A percentile compares a stretch with the other conserved stretches of the same genome.
Conservation (phyloP, 106 monocot genomes). For the Acanthochlamys bracteata region DNA sequence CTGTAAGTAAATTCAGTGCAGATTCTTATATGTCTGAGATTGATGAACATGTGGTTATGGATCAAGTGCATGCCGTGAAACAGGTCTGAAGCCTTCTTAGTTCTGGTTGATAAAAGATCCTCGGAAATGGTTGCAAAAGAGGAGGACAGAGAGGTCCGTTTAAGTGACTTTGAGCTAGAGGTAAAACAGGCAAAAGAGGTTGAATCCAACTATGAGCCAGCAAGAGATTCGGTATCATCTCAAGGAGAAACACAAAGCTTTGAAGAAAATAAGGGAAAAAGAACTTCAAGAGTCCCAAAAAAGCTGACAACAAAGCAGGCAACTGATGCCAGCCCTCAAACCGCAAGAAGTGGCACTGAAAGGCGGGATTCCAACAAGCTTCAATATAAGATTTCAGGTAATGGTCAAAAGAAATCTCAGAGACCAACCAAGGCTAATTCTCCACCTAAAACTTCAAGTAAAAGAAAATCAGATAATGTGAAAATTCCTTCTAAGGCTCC, state of each 20-base stretch:
- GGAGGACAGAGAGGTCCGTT: slow-evolving; percentile 45
- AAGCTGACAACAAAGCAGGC: slow-evolving; percentile 51
- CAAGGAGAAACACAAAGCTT: slow-evolving; percentile 37
- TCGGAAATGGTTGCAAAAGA: slow-evolving; percentile 69
- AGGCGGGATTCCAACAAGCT: slow-evolving; percentile 40
- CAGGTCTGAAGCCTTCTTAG: slow-evolving; percentile 18
- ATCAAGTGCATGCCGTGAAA: slow-evolving; percentile 16
- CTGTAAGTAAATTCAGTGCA: slow-evolving; percentile 4
- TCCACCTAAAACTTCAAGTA: slow-evolving; percentile 22
- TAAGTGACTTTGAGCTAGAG: slow-evolving; percentile 39
- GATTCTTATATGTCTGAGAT: slow-evolving; percentile 2
- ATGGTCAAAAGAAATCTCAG: slow-evolving; percentile 42
- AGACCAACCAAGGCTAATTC: slow-evolving; percentile 30
- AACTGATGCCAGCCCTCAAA: slow-evolving; percentile 32
- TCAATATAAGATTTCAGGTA: slow-evolving; percentile 51
- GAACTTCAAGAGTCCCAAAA: slow-evolving; percentile 55
- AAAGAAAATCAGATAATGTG: slow-evolving; percentile 31
- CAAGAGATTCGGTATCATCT: slow-evolving; percentile 67
- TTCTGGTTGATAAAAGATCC: slow-evolving; percentile 5
- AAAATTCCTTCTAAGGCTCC: slow-evolving; percentile 24
- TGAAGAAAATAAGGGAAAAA: slow-evolving; percentile 49
- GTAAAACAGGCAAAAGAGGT: slow-evolving; percentile 43
- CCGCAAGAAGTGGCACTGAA: slow-evolving; percentile 32
- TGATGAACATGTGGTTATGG: slow-evolving; percentile 8
- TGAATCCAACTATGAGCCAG: slow-evolving; percentile 67